Evolutionary conservation across 2,329 filamentous ascomycete genomes (phyloP).

Genomic region (Diaporthe sp.): DNA sequence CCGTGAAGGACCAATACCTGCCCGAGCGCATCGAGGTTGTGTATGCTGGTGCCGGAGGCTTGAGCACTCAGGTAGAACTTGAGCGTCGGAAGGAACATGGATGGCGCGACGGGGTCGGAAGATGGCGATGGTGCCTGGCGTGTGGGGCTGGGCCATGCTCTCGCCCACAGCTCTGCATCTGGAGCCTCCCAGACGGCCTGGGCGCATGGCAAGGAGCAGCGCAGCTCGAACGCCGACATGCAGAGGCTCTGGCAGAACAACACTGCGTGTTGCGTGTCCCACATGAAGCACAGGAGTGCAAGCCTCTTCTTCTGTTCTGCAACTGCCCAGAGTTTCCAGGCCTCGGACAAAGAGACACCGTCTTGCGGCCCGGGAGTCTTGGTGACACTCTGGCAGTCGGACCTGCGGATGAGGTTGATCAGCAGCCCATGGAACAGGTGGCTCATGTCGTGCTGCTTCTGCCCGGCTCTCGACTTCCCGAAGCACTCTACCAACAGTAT

Average conservation of each 20-base stretch:
- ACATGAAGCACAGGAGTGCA: conserved; percentile 73
- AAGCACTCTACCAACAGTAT: conserved; percentile 75
- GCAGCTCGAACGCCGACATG: conserved; percentile 75
- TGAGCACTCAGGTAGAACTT: conserved; percentile 68
- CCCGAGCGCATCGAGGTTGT: conserved; percentile 62
- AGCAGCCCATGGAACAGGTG: conserved; percentile 63
- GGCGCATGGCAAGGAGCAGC: conserved; percentile 67
- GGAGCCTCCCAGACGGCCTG: conserved; percentile 69
- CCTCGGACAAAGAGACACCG: conserved; percentile 54
- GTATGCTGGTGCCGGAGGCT: conserved; percentile 48
- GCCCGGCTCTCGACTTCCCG: conserved; percentile 72
- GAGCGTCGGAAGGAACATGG: conserved; percentile 63
- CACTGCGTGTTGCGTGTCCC: conserved; percentile 75
- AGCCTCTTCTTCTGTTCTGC: conserved; percentile 71
- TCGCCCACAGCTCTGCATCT: conserved; percentile 57
- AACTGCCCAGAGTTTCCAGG: conserved; percentile 67
- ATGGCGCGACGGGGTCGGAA: conserved; percentile 52
- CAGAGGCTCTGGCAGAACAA: conserved; percentile 75
- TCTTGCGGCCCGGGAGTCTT: conserved; percentile 39
- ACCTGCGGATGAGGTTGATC: conserved; percentile 53
- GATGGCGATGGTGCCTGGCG: background rate
- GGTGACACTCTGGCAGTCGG: conserved; percentile 52
- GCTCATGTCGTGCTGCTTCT: conserved; percentile 73
- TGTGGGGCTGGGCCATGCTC: background rate
- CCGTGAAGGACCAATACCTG: conserved; percentile 69